Evolutionary conservation across 176 grass and related monocot species (phyloP), one percentile per base, ranked within the genome.

Genomic region (Metroxylon sagu): DNA sequence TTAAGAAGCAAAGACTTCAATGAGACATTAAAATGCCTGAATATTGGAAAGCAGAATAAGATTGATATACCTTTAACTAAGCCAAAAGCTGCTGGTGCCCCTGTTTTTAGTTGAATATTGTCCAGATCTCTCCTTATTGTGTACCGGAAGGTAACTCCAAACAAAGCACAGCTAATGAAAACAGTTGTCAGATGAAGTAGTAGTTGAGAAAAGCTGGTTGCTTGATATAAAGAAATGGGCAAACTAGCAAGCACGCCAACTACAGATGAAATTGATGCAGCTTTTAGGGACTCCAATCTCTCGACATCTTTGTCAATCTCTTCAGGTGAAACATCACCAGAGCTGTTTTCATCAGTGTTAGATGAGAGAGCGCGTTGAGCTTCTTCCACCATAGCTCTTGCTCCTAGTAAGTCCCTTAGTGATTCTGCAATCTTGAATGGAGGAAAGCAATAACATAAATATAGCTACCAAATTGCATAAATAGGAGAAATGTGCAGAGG

Each of bases 101-200:
- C 85, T 0, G 68, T 95, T 82, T 88, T 95, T 67, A 88, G 85
- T 65, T 88, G 85, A 64, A 88, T 43, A 77, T 95, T 85, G 53
- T 89, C 85, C 50, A 95, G 75, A 54, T 89, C 89, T 68, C 84
- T 82, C 74, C 89, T 89, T 68, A 95, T 43, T 19, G 82, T 76
- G 16, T 95, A 89, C n/a, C 82, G 82, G 64, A 85, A 95, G 23
- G 79, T 89, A 53, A 85, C 85, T 78, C 85, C 89, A 64, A 85
- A 95, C 50, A 89, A 79, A 55, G 81, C 85, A 49, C 89, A 80
- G 60, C 82, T 85, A 79, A 89, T 72, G 51, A 83, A 76, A 78
- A 89, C 8, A 55, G 74, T 48, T 0, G 74, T 79, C 48, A 76
- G 77, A 48, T 62, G 76, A 71, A 89, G 25, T 78, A 80, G 29